These are phyloP conservation scores for Ganoderma leucocontextum DNA, from an alignment of 1,284 basidiomycete species.

Conservation along the genomic window DNA sequence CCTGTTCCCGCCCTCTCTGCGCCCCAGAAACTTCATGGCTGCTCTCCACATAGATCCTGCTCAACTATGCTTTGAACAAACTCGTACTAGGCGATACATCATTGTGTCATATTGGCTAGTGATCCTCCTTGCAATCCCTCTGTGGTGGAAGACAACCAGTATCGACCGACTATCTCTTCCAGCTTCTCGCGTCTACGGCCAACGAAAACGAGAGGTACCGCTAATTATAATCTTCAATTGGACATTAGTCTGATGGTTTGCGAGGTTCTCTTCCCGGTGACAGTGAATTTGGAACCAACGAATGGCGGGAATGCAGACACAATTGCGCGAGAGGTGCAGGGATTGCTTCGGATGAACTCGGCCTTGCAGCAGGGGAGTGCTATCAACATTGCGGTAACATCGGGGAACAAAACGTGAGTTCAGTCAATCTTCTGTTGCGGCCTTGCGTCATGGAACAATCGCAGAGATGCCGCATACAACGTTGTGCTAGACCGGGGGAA, in stretches of 20 bases:
- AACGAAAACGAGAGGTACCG: conserved; percentile 50
- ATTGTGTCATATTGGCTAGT: conserved; percentile 80
- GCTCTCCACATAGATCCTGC: conserved; percentile 22
- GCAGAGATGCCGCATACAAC: conserved; percentile 28
- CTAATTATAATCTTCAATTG: not conserved
- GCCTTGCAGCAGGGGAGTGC: conserved; percentile 19
- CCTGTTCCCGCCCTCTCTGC: conserved; percentile 9
- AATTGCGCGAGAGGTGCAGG: conserved; percentile 30
- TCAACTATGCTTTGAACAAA: conserved; percentile 61
- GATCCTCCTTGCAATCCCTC: conserved; percentile 76
- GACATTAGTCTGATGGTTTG: conserved; percentile 24
- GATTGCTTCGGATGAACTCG: conserved; percentile 16
- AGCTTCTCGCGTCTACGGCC: conserved; percentile 62
- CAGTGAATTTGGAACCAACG: conserved; percentile 53
- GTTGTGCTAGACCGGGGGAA: conserved; percentile 24
- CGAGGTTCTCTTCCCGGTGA: conserved; percentile 60
- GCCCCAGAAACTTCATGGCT: conserved; percentile 18
- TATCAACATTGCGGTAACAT: conserved; percentile 21
- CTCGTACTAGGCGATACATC: conserved; percentile 59
- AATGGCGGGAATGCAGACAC: conserved; percentile 5
- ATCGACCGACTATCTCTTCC: conserved; percentile 85
- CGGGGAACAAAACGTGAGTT: conserved; percentile 21
- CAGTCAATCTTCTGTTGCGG: not conserved
- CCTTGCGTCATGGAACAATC: not conserved
- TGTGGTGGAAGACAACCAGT: conserved; percentile 91